Evolutionary conservation across 106 monocot genomes (phyloP).

Genomic region (Xerophyta viscosa): DNA sequence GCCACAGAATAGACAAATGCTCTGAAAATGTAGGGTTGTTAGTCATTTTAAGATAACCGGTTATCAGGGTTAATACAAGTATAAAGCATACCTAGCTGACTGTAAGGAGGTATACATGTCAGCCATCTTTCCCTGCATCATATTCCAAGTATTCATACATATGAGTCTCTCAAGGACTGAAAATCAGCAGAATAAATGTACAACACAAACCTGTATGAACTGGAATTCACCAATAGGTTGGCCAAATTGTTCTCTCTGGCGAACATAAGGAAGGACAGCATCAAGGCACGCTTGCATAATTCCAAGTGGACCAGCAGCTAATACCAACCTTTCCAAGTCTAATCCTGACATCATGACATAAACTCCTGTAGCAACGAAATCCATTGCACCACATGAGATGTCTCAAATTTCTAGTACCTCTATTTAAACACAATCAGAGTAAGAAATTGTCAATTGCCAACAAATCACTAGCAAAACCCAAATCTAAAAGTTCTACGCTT

Average conservation of each 20-base stretch:
- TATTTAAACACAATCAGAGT: too few species aligned
- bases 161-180: too few species aligned
- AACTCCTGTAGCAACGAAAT: constrained; percentile 67
- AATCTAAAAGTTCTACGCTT: too few species aligned
- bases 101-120: constrained; percentile 98
- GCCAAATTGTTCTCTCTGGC: constrained; percentile 92
- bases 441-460: too few species aligned
- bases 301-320: constrained; percentile 88
- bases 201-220: constrained; percentile 97
- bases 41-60: too few species aligned
- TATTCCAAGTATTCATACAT: too few species aligned
- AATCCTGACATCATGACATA: constrained; percentile 99
- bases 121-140: constrained; percentile 78
- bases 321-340: constrained; percentile 94
- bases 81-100: constrained; percentile 55
- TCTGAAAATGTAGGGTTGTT: constrained; percentile 28
- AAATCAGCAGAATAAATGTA: too few species aligned
- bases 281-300: constrained; percentile 98
- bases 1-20: constrained; percentile 96
- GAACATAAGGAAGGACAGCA: constrained; percentile 83
- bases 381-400: too few species aligned
- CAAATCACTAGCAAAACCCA: too few species aligned
- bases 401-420: too few species aligned
- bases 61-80: too few species aligned
- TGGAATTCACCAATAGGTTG: constrained; percentile 95